Evolutionary conservation across 805 yeast species (phyloP), one percentile per base, ranked within the genome.

Genomic region (Wickerhamia fluorescens): DNA sequence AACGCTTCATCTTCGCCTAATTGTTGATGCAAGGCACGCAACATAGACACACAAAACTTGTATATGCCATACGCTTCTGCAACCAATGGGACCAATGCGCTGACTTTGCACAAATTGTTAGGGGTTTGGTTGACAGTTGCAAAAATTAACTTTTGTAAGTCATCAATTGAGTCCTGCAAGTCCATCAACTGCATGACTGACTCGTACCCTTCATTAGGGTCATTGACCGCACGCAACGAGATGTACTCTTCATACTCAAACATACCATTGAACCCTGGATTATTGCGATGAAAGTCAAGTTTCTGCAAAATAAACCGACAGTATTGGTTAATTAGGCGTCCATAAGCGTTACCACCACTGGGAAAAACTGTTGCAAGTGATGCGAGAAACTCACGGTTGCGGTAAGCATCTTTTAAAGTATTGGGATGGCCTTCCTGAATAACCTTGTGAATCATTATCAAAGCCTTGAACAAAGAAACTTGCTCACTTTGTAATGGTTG

Each of bases 391-490:
- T 76, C 81, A 28, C 76, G 62, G 50, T 87, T 85, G 37, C 75
- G 66, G 45, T 75, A 81, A 2, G 86, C 96, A 45, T 86, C 96
- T 29, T 73, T 67, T 44, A 89, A 59, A 5, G 85, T 77, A 16
- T 84, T 71, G 9, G 86, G 86, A 52, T 89, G 97, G n/a, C 98
- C 98, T 56, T 89, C 98, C 53, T 92, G 97, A n/a, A 89, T 60
- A 5, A 92, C 89, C 47, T 89, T 88, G 47, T 89, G 97, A 27
- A 87, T 69, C 40, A 84, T 70, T 30, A 88, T 82, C 48, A 92
- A 62, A 10, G 94, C 78, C 51, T 89, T 89, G 62, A 87, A 88
- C 37, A 83, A 56, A 55, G 83, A 94, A 11, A 88, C 71, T 41
- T 86, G 94, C 45, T 84, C 89, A 33, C 73, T 69, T 38, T 79